phyloP scores from a whole-genome alignment of 163 green algal species.

The Scenedesmus sp. region DNA sequence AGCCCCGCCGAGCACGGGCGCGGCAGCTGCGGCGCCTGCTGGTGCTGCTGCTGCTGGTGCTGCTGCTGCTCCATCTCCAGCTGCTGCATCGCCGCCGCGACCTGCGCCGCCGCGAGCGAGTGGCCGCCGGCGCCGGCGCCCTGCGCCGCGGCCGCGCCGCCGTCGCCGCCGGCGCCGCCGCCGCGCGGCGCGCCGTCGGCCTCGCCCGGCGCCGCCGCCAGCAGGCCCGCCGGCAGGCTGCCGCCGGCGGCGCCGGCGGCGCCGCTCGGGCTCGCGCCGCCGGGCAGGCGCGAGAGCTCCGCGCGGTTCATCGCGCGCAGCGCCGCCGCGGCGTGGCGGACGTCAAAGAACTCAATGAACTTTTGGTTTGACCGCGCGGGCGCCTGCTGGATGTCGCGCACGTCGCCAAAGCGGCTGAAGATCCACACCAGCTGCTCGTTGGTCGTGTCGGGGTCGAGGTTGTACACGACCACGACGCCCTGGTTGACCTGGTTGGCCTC shows the following conservation, averaged over 20 bases:
- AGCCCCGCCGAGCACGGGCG: no score
- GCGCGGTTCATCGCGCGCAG: constrained; percentile 72
- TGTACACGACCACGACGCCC: constrained; percentile 88
- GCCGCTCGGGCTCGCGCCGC: neutral
- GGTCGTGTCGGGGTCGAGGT: constrained; percentile 74
- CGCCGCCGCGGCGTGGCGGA: constrained; percentile 73
- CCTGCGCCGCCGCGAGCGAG: constrained; percentile 2
- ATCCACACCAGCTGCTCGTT: constrained; percentile 81
- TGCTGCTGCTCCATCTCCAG: constrained; percentile 38
- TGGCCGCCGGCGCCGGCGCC: neutral
- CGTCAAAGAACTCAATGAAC: constrained; percentile 94
- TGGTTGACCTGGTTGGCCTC: constrained; percentile 58
- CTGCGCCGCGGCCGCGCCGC: no score
- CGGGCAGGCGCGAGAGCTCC: constrained; percentile 46
- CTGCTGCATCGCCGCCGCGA: constrained; percentile 42
- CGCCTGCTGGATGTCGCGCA: constrained; percentile 74
- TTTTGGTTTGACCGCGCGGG: constrained; percentile 65
- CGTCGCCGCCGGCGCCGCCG: neutral
- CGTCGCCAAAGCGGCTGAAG: constrained; percentile 86
- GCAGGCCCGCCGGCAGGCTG: neutral
- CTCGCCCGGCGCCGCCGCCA: neutral
- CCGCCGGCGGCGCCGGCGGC: constrained; percentile 3
- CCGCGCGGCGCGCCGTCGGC: neutral
- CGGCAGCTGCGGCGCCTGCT: constrained; percentile 7
- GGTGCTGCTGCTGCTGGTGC: constrained; percentile 37